A percentile compares a stretch with the other conserved stretches of the same genome.
Conservation (phyloP, 73 alveolate species). For the Stentor coeruleus region DNA sequence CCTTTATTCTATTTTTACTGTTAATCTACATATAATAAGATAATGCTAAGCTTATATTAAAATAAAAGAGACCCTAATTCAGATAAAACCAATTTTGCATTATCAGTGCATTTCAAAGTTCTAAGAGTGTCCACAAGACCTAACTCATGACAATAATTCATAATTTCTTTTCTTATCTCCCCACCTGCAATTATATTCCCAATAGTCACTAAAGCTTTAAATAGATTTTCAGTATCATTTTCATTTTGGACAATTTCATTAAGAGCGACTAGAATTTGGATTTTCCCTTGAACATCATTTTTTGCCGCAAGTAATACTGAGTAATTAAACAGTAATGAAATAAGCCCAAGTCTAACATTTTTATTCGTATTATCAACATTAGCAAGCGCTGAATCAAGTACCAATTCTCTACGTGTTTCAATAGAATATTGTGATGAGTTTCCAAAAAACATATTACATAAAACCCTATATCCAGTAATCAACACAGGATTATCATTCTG, state of each 20-base stretch:
- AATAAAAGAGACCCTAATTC: no score
- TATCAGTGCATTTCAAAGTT: not conserved
- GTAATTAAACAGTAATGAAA: constrained; percentile 68
- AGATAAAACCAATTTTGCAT: no score
- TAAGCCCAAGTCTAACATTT: constrained; percentile 72
- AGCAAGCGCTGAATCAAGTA: constrained; percentile 57
- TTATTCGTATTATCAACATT: constrained; percentile 60
- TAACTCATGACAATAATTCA: no score
- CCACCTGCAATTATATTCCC: constrained; percentile 50
- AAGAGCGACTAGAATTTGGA: constrained; percentile 59
- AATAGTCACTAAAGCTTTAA: constrained; percentile 56
- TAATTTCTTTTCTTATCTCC: not conserved
- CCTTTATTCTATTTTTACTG: no score
- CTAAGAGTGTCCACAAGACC: not conserved
- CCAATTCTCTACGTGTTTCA: constrained; percentile 46
- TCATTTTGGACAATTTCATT: constrained; percentile 63
- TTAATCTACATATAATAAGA: no score
- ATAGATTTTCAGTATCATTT: constrained; percentile 58
- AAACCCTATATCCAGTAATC: constrained; percentile 66
- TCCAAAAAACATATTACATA: constrained; percentile 70
- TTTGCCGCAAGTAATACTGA: constrained; percentile 57
- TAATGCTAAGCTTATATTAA: no score
- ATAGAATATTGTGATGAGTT: constrained; percentile 55
- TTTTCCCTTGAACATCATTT: constrained; percentile 76
- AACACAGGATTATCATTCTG: constrained; percentile 44